These are phyloP conservation scores for Immersiporthe knoxdaviesiana DNA, from an alignment of 2,329 filamentous ascomycete species.

Conservation along the genomic window DNA sequence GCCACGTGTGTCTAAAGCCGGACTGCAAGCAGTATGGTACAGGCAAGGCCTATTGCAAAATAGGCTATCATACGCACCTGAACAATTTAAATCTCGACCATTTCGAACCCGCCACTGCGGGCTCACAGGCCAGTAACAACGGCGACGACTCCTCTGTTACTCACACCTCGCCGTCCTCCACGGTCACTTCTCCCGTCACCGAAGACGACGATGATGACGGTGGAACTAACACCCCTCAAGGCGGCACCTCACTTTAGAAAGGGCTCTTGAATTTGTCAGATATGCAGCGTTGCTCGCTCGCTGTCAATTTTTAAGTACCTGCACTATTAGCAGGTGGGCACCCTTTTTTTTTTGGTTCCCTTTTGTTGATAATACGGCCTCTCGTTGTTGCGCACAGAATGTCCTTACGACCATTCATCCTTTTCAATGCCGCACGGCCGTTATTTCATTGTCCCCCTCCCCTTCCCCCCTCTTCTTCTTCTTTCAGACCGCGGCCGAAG, in stretches of 20 bases:
- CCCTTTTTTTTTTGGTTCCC: neutral
- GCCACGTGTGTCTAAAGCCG: slow-evolving; percentile 39
- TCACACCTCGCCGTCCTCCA: neutral
- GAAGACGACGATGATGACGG: slow-evolving; percentile 16
- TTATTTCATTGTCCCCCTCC: neutral
- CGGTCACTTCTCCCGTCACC: neutral
- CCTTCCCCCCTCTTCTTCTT: neutral
- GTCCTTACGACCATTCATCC: neutral
- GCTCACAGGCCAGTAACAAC: neutral
- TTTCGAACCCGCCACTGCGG: slow-evolving; percentile 10
- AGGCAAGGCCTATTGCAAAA: slow-evolving; percentile 38
- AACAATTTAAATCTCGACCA: slow-evolving; percentile 30
- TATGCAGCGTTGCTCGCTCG: neutral
- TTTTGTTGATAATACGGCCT: neutral
- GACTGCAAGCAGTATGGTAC: slow-evolving; percentile 38
- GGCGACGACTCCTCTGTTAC: neutral
- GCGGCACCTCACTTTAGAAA: neutral
- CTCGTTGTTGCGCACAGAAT: neutral
- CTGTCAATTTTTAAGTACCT: neutral
- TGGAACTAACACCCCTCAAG: neutral
- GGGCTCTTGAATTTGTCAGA: neutral
- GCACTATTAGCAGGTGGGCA: neutral
- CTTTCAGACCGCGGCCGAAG: neutral
- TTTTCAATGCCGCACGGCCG: neutral
- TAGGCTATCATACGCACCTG: slow-evolving; percentile 32